Base-by-base conservation (phyloP, 1,284 basidiomycete species). In the Cryptococcus amylolentus region DNA sequence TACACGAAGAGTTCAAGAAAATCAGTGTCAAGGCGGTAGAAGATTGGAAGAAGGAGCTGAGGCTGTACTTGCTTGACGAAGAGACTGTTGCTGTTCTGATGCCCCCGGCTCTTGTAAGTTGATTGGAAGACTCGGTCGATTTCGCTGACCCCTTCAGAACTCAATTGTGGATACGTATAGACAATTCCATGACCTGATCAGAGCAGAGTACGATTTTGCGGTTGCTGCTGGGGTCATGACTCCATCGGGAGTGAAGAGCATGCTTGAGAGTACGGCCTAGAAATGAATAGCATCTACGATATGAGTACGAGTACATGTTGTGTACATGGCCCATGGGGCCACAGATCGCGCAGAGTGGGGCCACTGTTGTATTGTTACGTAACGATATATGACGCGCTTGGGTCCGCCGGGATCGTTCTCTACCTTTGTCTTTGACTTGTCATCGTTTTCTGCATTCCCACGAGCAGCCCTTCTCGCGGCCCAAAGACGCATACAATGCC, bases 1-100 rank as follows among this genome's bases (percentile, higher is more conserved):
- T 84, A 2, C 83, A 87, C 57, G 77, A 79, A 3, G 78, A 79
- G 39, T 88, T 87, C 74, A 78, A 80, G 51, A 69, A 69, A 10
- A 72, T 79, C 0, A 83, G 60, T 10, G 55, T 49, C 43, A 77
- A 80, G 3, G 84, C 86, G 63, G 77, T 90, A n/a, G 81, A 81
- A 27, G 74, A 75, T 2, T 82, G 79, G 60, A 80, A 84, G 14
- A 80, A 73, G 6, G 80, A 83, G 48, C 74, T 92, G 63, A 80
- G 82, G 68, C 67, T 89, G 54, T 95, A 92, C 70, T 81, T 96
- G 13, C 86, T 88, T 62, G 88, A 91, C 62, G 81, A 84, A 62
- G 82, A 87, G 57, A 91, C 90, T 7, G 88, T 88, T 37, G 79
- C 79, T 2, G 86, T 94, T 4, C 77, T 95, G 49, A 74, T 93